Percentiles rank a stretch among this genome's conserved stretches.
Conservation (phyloP, 768 basidiomycete genomes). For the Coprinopsis marcescibilis region DNA sequence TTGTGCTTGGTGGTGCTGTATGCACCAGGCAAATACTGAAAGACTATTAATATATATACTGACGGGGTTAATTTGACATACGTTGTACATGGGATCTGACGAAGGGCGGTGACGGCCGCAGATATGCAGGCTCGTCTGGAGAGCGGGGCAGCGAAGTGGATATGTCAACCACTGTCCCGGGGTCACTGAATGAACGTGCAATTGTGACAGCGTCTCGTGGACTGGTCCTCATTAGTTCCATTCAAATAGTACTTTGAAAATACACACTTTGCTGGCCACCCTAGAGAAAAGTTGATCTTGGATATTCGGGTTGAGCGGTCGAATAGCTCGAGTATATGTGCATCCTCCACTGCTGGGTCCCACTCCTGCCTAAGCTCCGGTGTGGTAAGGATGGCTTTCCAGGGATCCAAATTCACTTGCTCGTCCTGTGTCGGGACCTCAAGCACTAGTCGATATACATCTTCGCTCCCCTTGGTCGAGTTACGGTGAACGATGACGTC, state of each 20-base stretch:
- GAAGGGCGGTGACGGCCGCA: slow-evolving; percentile 87
- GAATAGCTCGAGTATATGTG: slow-evolving; percentile 78
- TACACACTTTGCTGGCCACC: slow-evolving; percentile 95
- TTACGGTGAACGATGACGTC: slow-evolving; percentile 75
- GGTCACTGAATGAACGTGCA: slow-evolving; percentile 76
- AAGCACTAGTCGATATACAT: slow-evolving; percentile 74
- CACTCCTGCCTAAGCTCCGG: slow-evolving; percentile 86
- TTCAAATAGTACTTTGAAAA: background rate
- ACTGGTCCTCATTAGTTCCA: slow-evolving; percentile 33
- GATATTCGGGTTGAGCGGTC: slow-evolving; percentile 81
- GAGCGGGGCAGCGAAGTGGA: slow-evolving; percentile 93
- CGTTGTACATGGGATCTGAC: slow-evolving; percentile 82
- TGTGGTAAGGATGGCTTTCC: slow-evolving; percentile 77
- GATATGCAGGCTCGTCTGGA: slow-evolving; percentile 82
- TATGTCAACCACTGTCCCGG: slow-evolving; percentile 81
- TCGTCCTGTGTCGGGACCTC: slow-evolving; percentile 72
- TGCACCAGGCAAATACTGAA: slow-evolving; percentile 86
- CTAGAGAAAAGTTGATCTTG: slow-evolving; percentile 87
- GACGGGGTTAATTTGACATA: slow-evolving; percentile 23
- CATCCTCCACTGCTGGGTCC: slow-evolving; percentile 90
- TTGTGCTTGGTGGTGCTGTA: slow-evolving; percentile 57
- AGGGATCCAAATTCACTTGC: slow-evolving; percentile 59
- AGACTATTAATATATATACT: slow-evolving; percentile 12
- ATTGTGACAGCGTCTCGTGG: slow-evolving; percentile 95
- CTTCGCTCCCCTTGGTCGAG: slow-evolving; percentile 55